phyloP scores from a whole-genome alignment of 2,329 filamentous ascomycete species.

The Pseudogymnoascus sp. region DNA sequence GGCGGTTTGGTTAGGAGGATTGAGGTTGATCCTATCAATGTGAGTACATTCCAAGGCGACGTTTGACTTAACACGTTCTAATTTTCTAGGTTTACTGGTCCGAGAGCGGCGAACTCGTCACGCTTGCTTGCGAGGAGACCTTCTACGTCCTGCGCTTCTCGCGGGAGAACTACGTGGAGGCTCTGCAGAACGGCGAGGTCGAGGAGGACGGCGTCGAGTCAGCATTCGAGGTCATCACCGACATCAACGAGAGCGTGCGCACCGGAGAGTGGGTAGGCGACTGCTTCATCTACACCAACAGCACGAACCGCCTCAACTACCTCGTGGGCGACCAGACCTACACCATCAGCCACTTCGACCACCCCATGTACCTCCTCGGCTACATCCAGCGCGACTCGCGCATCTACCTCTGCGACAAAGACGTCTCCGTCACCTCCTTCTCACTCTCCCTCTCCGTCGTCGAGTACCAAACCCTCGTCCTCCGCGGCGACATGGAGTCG shows the following conservation, averaged over 20 bases:
- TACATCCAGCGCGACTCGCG: conserved; percentile 94
- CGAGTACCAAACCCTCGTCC: conserved; percentile 92
- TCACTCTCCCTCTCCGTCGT: conserved; percentile 84
- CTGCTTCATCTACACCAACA: conserved; percentile 98
- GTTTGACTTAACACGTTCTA: background rate
- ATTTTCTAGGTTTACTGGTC: conserved; percentile 79
- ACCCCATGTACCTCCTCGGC: conserved; percentile 87
- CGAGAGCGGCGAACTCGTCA: conserved; percentile 86
- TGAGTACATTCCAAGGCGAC: background rate
- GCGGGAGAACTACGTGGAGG: conserved; percentile 77
- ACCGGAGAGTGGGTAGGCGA: conserved; percentile 98
- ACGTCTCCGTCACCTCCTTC: conserved; percentile 86
- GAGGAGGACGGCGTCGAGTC: conserved; percentile 90
- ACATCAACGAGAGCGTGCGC: conserved; percentile 87
- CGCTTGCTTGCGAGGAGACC: conserved; percentile 87
- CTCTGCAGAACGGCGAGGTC: conserved; percentile 70
- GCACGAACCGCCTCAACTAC: conserved; percentile 93
- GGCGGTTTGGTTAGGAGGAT: conserved; percentile 86
- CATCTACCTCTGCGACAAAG: conserved; percentile 93
- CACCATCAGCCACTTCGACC: conserved; percentile 94
- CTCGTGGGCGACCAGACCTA: conserved; percentile 96
- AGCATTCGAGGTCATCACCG: conserved; percentile 92
- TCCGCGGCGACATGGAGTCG: conserved; percentile 87
- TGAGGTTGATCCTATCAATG: conserved; percentile 59
- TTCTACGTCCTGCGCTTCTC: conserved; percentile 93